A percentile compares a stretch with the other conserved stretches of the same genome.
Evolutionary conservation across 306 rosid genomes (phyloP).

Genomic region (Phaseolus lunatus): DNA sequence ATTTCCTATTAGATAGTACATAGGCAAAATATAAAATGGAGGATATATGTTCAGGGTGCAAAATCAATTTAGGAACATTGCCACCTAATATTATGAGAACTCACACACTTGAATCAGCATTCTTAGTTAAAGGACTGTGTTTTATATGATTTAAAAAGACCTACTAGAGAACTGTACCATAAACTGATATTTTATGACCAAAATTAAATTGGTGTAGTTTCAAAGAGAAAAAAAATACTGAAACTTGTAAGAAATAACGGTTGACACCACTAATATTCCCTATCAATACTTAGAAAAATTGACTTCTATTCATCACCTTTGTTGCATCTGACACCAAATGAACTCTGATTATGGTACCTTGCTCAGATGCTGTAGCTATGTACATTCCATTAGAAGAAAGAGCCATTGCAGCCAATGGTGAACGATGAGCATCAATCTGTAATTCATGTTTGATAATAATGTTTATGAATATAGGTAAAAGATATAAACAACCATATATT

Average conservation of each 20-base stretch:
- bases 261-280: conserved; percentile 24
- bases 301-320: conserved; percentile 64
- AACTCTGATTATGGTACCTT: conserved; percentile 93
- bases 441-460: conserved; percentile 40
- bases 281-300: conserved; percentile 24
- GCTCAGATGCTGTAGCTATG: conserved; percentile 97
- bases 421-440: conserved; percentile 92
- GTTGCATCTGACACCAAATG: conserved; percentile 91
- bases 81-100: conserved; percentile 5
- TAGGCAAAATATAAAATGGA: conserved; percentile 7
- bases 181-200: conserved; percentile 26
- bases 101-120: conserved; percentile 20
- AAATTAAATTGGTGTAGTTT: conserved; percentile 29
- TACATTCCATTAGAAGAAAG: conserved; percentile 90
- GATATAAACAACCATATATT: neutral
- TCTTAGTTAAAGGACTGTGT: neutral
- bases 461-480: conserved; percentile 18
- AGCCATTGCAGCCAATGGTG: conserved; percentile 81
- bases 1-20: no score
- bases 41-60: neutral
- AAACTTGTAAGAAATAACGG: conserved; percentile 32
- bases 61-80: neutral
- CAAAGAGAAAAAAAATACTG: conserved; percentile 20
- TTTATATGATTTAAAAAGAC: neutral
- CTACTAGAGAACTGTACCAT: conserved; percentile 16